Base-by-base conservation (phyloP, 2,329 filamentous ascomycete species). In the Nigrospora osmanthi region DNA sequence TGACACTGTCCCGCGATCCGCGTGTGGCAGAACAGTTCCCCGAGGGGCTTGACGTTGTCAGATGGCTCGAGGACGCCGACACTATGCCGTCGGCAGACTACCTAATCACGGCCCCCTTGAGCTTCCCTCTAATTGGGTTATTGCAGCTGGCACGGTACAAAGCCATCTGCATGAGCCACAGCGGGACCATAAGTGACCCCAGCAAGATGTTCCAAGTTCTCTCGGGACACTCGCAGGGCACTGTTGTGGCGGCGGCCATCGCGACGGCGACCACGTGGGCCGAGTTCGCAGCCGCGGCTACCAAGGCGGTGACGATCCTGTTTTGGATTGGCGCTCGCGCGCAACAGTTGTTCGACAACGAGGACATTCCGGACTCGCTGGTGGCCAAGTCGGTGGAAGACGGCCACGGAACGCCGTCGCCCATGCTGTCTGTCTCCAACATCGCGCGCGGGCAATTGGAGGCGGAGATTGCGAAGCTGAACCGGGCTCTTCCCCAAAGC, bases 171-270 rank as follows among this genome's bases (percentile, higher is more conserved):
- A 58, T 46, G 62, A 61, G 48, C 40, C 28, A 53, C 54, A 38
- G 49, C 37, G 42, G 60, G 9, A 49, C 53, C 14, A 38, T 38
- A 14, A 33, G 23, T 12, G 38, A 45, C n/a, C 33, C 46, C 19
- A 34, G 39, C 4, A 17, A 14, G 6, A 12, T 48, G 14, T 48
- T 48, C 38, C 32, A 46, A 9, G 46, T 54, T 5, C 47, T 56
- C 1, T 61, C 62, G 3, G 66, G 66, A 5, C 66, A 68, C 46
- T 65, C 62, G 3, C 65, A 69, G 39, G 66, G 66, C 12, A 50
- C 68, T 11, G 47, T 67, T 15, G 52, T 61, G 12, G 63, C 65
- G 3, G 59, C 63, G 15, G 55, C 52, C n/a, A 53, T 67, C 3
- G 54, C 66, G 1, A 52, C 54, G 1, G 60, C 58, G 1, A 52